A percentile compares a stretch with the other conserved stretches of the same genome.
Conservation (phyloP, 78 protist genomes). For the Polysphondylium violaceum region DNA sequence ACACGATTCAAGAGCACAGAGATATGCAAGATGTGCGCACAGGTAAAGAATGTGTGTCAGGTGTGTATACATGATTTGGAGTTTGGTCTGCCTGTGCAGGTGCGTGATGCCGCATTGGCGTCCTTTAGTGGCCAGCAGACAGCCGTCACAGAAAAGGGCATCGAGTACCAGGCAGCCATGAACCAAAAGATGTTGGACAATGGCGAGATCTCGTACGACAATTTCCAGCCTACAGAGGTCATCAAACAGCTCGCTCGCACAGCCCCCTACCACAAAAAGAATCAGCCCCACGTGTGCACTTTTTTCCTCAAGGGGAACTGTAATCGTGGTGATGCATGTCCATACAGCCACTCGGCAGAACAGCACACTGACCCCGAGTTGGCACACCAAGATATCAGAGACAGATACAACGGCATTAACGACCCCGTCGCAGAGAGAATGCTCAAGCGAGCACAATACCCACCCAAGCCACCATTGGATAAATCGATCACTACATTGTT, state of each 20-base stretch:
- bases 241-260: slow-evolving; percentile 70
- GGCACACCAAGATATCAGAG: slow-evolving; percentile 83
- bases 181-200: slow-evolving; percentile 38
- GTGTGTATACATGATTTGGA: slow-evolving; percentile 95
- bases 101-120: slow-evolving; percentile 88
- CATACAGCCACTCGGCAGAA: slow-evolving; percentile 62
- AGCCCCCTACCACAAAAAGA: slow-evolving; percentile 85
- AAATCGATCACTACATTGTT: slow-evolving; percentile 51
- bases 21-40: slow-evolving; percentile 95
- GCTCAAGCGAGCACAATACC: slow-evolving; percentile 7
- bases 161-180: slow-evolving; percentile 28
- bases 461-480: slow-evolving; percentile 76
- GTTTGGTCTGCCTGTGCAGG: slow-evolving; percentile 94
- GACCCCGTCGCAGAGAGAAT: slow-evolving; percentile 90
- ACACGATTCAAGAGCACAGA: slow-evolving; percentile 89
- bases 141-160: slow-evolving; percentile 69
- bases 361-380: background rate
- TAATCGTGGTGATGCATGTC: slow-evolving; percentile 89
- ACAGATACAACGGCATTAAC: slow-evolving; percentile 86
- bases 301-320: slow-evolving; percentile 91
- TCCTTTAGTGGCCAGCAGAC: background rate
- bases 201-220: slow-evolving; percentile 48
- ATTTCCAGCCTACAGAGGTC: slow-evolving; percentile 51
- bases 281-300: slow-evolving; percentile 84
- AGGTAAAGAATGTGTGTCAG: slow-evolving; percentile 96